Conservation (phyloP, 2,329 filamentous ascomycete species). For the Talaromyces sp. region DNA sequence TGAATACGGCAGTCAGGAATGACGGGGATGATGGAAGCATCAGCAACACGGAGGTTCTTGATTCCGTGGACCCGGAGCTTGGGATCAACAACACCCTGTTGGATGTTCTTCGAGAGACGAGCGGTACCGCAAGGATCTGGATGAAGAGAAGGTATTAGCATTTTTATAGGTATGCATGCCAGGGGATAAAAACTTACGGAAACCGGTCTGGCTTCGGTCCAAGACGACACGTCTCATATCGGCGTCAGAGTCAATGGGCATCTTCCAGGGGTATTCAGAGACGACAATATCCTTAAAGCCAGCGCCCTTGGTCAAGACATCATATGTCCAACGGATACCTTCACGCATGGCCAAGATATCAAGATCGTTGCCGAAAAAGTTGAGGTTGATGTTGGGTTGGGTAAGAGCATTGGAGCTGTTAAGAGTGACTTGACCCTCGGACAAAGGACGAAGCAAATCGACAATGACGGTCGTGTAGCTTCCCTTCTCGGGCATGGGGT, state of each 20-base stretch:
- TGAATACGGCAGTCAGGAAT: slow-evolving; percentile 55
- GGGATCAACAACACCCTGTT: slow-evolving; percentile 39
- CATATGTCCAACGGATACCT: slow-evolving; percentile 50
- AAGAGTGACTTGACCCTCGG: slow-evolving; percentile 34
- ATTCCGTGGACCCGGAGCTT: slow-evolving; percentile 51
- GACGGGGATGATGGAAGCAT: slow-evolving; percentile 54
- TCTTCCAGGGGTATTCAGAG: slow-evolving; percentile 54
- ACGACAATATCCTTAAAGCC: slow-evolving; percentile 46
- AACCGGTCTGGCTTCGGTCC: slow-evolving; percentile 53
- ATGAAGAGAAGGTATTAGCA: neutral
- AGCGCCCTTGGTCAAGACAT: slow-evolving; percentile 54
- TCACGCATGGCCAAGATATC: slow-evolving; percentile 54
- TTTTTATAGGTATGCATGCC: neutral
- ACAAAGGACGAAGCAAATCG: slow-evolving; percentile 38
- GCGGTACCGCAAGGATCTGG: slow-evolving; percentile 52
- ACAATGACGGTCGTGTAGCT: slow-evolving; percentile 30
- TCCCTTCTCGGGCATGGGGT: slow-evolving; percentile 28
- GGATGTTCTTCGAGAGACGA: slow-evolving; percentile 45
- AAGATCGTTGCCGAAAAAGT: slow-evolving; percentile 45
- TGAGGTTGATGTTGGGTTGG: slow-evolving; percentile 38
- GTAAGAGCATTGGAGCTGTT: slow-evolving; percentile 32
- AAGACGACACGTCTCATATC: slow-evolving; percentile 54
- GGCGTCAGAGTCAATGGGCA: slow-evolving; percentile 53
- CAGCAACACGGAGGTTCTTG: slow-evolving; percentile 50
- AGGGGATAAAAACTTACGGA: slow-evolving; percentile 18